These are phyloP conservation scores for Chrysopogon serrulatus DNA, from an alignment of 176 grass and related monocot genomes.

Conservation along the genomic window DNA sequence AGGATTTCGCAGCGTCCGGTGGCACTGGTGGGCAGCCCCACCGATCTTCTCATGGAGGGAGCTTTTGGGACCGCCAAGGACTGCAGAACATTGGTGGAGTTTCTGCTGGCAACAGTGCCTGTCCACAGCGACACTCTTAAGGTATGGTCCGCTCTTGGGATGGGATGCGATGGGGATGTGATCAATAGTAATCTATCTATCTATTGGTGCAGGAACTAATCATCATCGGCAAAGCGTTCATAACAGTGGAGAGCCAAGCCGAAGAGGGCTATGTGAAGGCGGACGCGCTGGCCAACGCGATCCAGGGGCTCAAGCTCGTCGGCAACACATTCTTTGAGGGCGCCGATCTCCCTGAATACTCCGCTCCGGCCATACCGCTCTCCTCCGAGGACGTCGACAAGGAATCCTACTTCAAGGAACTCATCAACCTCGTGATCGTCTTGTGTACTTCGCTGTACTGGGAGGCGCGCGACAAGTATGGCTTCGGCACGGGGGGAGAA, in stretches of 20 bases:
- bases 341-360: not conserved
- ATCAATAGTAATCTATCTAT: not conserved
- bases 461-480: not conserved
- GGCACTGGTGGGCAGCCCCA: not conserved
- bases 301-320: not conserved
- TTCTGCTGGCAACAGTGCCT: not conserved
- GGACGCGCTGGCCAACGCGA: not conserved
- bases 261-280: not conserved
- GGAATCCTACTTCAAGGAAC: not conserved
- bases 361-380: not conserved
- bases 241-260: not conserved
- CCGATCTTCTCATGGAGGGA: not conserved
- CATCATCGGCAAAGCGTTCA: not conserved
- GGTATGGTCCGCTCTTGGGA: too few species aligned
- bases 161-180: too few species aligned
- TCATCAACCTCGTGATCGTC: not conserved
- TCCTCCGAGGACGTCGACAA: not conserved
- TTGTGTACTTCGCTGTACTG: not conserved
- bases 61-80: not conserved
- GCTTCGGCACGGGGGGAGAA: not conserved
- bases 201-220: not conserved
- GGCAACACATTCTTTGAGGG: not conserved
- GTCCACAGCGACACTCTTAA: not conserved
- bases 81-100: not conserved
- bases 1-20: not conserved